Evolutionary conservation across 2,329 filamentous ascomycete species (phyloP), one percentile per base, ranked within the genome.

Genomic region (Aspergillus oerlinghausenensis): DNA sequence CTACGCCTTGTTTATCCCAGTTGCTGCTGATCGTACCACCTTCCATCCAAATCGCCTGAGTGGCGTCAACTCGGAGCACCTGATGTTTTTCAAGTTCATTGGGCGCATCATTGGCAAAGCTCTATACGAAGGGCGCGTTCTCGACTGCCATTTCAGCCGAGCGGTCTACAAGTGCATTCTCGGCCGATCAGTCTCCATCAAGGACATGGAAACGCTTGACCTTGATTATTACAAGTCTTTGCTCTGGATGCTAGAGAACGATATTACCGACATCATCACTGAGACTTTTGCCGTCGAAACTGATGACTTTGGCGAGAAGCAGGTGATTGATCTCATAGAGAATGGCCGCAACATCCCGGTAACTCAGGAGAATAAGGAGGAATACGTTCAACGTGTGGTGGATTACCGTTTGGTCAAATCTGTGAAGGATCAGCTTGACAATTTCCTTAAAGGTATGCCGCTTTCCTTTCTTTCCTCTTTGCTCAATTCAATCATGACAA

Each of bases 81-180:
- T 97, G 58, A 86, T 91, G 80, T 99, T 97, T 83, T 99, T 99
- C 85, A 97, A 97, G 73, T 99, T 99, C 77, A 97, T 99, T 68
- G 94, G 94, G 45, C 90, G 94, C 51, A 92, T 99, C 75, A 99
- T 99, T 65, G 95, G 94, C 67, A 99, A 99, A 77, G 94, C 94
- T 40, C 82, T 99, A 50, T 99, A 97, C 73, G 95, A 99, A 78
- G 90, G 91, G 49, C 89, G 94, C 55, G 87, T 99, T 38, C 86
- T 99, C 29, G 94, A 99, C 74, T 99, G 94, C 75, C 96, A 97
- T 81, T 99, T 99, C 80, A 97, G 93, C 77, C 88, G 94, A 70
- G 95, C 95, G 14, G 93, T 99, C 52, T 99, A 99, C 82, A 97
- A 97, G 80, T 89, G 91, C 64, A 97, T 99, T 62, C 84, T 99